Evolutionary conservation across 1,284 basidiomycete species (phyloP).

Genomic region (Omphalotus olearius): DNA sequence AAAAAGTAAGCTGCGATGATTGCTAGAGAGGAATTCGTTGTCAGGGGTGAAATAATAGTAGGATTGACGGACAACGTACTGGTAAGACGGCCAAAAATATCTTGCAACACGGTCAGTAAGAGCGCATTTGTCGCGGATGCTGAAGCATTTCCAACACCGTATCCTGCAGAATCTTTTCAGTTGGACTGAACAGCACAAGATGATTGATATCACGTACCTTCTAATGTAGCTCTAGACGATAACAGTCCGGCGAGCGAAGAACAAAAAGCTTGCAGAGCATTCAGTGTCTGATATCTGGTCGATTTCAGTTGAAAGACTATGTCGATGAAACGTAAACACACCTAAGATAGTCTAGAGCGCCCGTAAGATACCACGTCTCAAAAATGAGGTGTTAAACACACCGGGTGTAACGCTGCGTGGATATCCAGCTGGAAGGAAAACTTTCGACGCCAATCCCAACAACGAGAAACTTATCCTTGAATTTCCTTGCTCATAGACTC

Average conservation of each 20-base stretch:
- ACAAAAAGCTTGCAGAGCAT: constrained; percentile 66
- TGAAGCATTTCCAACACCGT: constrained; percentile 63
- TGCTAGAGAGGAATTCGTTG: constrained; percentile 31
- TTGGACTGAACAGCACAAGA: no score
- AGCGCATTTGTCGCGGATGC: constrained; percentile 64
- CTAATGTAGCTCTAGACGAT: constrained; percentile 63
- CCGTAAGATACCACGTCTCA: background rate
- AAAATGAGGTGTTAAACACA: constrained; percentile 19
- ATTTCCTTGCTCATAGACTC: background rate
- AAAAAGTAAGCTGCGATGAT: constrained; percentile 58
- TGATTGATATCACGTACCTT: constrained; percentile 36
- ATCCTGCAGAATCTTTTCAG: constrained; percentile 33
- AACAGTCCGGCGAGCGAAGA: constrained; percentile 60
- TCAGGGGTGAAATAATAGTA: background rate
- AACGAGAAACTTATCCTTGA: background rate
- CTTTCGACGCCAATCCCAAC: constrained; percentile 33
- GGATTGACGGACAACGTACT: constrained; percentile 31
- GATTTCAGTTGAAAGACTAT: no score
- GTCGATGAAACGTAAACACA: background rate
- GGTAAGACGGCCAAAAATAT: constrained; percentile 39
- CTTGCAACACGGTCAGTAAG: constrained; percentile 58
- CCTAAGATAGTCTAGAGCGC: constrained; percentile 27
- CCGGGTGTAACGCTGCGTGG: constrained; percentile 57
- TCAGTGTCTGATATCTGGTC: constrained; percentile 56
- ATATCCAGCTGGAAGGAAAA: constrained; percentile 61